Percentiles rank a stretch among this genome's conserved stretches.
These are phyloP conservation scores for Aspergillus persii DNA, from an alignment of 2,329 filamentous ascomycete species.

Conservation along the genomic window DNA sequence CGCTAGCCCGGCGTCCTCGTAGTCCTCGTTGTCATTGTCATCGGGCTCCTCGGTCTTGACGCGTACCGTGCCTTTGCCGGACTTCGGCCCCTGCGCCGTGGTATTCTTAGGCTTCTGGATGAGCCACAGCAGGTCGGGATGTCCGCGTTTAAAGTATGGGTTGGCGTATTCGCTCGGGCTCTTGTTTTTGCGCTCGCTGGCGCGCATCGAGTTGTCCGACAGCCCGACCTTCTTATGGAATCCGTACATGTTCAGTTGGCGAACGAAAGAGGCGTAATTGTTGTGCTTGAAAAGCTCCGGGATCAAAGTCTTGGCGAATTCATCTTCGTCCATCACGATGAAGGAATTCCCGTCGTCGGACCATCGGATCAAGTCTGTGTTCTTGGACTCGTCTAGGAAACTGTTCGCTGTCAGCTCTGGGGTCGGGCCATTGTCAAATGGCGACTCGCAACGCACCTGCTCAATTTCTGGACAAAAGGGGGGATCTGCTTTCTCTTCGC, in stretches of 20 bases:
- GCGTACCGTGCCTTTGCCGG: conserved; percentile 43
- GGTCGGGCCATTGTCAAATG: neutral
- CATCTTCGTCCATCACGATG: conserved; percentile 93
- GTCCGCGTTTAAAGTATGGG: conserved; percentile 88
- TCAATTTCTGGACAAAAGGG: conserved; percentile 95
- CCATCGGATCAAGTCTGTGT: conserved; percentile 94
- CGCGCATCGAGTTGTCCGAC: conserved; percentile 96
- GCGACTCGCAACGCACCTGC: conserved; percentile 65
- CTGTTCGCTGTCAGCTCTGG: conserved; percentile 48
- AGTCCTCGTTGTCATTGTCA: conserved; percentile 63
- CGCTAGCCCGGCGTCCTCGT: conserved; percentile 39
- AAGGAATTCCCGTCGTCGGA: conserved; percentile 96
- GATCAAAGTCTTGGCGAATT: conserved; percentile 71
- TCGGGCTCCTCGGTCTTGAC: conserved; percentile 59
- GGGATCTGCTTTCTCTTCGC: conserved; percentile 93
- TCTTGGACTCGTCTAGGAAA: conserved; percentile 89
- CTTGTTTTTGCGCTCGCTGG: conserved; percentile 95
- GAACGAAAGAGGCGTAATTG: conserved; percentile 75
- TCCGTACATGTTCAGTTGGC: conserved; percentile 66
- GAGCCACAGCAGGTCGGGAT: conserved; percentile 89
- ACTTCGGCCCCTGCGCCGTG: conserved; percentile 52
- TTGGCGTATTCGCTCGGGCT: conserved; percentile 98
- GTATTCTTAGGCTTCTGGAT: conserved; percentile 92
- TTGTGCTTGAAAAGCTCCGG: conserved; percentile 77
- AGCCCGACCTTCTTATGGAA: conserved; percentile 74